A percentile compares a stretch with the other conserved stretches of the same genome.
phyloP scores from a whole-genome alignment of 140 eudicot species.

The Ambrosia hybrid region DNA sequence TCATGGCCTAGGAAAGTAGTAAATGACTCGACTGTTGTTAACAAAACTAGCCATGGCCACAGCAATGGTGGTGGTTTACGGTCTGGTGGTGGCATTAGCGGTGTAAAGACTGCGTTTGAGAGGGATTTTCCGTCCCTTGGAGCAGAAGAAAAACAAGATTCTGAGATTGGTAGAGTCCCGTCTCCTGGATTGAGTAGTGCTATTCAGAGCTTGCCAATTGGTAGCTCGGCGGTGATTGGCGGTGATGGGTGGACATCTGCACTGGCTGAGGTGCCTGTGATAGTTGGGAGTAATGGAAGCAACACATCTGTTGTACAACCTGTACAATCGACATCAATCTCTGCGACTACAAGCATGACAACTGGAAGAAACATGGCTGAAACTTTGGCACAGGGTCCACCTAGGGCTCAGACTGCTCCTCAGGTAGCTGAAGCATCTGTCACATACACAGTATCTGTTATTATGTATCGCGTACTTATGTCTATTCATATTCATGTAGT shows the following conservation, averaged over 20 bases:
- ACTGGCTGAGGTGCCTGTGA: slow-evolving; percentile 77
- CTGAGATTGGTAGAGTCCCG: slow-evolving; percentile 63
- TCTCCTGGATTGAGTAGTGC: slow-evolving; percentile 79
- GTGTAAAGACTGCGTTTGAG: slow-evolving; percentile 58
- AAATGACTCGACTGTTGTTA: slow-evolving; percentile 31
- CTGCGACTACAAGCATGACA: slow-evolving; percentile 31
- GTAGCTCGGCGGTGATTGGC: slow-evolving; percentile 49
- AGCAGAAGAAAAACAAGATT: slow-evolving; percentile 61
- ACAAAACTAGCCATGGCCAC: slow-evolving; percentile 30
- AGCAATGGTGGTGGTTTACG: slow-evolving; percentile 39
- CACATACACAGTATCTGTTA: background rate
- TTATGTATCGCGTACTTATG: slow-evolving; percentile 15
- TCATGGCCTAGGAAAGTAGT: slow-evolving; percentile 47
- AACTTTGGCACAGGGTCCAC: slow-evolving; percentile 77
- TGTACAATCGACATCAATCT: slow-evolving; percentile 32
- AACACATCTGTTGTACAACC: slow-evolving; percentile 24
- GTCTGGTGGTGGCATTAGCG: slow-evolving; percentile 28
- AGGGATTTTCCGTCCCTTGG: slow-evolving; percentile 82
- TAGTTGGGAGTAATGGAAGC: slow-evolving; percentile 46
- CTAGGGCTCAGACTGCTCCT: slow-evolving; percentile 59
- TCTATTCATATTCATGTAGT: slow-evolving; percentile 32
- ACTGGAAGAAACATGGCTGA: slow-evolving; percentile 91
- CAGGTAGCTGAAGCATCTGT: slow-evolving; percentile 50
- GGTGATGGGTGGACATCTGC: slow-evolving; percentile 94
- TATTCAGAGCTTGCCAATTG: slow-evolving; percentile 62